Conservation (phyloP, 805 yeast genomes). For the Cyberlindnera suaveolens region DNA sequence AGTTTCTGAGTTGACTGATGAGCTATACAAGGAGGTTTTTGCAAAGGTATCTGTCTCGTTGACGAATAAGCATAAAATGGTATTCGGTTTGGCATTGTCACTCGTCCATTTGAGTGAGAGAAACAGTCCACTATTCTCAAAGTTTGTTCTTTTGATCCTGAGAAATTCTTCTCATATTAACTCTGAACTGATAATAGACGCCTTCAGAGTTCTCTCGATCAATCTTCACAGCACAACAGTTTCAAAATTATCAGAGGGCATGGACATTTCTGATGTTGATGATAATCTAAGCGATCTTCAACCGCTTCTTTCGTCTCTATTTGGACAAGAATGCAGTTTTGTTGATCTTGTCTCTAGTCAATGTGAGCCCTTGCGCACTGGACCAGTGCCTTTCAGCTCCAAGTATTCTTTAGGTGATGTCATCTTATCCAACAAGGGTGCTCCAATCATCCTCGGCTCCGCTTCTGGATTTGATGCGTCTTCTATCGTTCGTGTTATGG, state of each 20-base stretch:
- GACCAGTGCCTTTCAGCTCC: conserved; percentile 28
- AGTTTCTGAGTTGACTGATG: conserved; percentile 27
- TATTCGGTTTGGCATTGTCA: conserved; percentile 35
- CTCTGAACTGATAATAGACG: conserved; percentile 2
- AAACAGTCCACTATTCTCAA: conserved; percentile 13
- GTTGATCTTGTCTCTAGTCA: conserved; percentile 16
- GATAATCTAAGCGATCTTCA: conserved; percentile 1
- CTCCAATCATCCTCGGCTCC: conserved; percentile 49
- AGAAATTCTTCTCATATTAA: background rate
- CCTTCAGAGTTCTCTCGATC: conserved; percentile 8
- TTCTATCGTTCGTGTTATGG: conserved; percentile 40
- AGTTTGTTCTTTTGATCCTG: conserved; percentile 9
- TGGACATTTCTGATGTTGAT: background rate
- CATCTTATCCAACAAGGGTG: conserved; percentile 12
- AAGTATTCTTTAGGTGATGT: conserved; percentile 28
- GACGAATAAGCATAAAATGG: conserved; percentile 29
- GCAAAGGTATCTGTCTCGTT: conserved; percentile 35
- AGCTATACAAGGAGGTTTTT: conserved; percentile 43
- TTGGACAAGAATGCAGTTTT: background rate
- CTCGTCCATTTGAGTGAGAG: conserved; percentile 19
- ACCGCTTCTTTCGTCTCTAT: conserved; percentile 3
- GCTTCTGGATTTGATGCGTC: conserved; percentile 66
- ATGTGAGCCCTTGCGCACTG: conserved; percentile 22
- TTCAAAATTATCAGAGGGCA: background rate
- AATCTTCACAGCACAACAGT: background rate